These are phyloP conservation scores for Populus alba DNA, from an alignment of 345 rosid species.

Conservation along the genomic window DNA sequence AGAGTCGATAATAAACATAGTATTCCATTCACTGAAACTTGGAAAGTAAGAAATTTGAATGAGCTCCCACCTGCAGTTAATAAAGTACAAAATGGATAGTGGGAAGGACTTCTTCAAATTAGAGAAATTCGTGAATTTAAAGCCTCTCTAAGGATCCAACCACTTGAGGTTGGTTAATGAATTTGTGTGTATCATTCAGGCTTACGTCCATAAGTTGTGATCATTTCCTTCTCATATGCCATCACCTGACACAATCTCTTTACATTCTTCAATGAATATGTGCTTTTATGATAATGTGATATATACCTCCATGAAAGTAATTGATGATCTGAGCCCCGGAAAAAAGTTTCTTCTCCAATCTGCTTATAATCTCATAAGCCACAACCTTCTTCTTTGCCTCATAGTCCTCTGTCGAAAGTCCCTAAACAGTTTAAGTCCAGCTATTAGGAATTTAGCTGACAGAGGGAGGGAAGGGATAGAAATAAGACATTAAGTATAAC, in stretches of 20 bases:
- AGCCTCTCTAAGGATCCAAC: background rate
- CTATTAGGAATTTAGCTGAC: background rate
- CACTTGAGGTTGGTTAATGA: background rate
- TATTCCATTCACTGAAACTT: background rate
- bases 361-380: slow-evolving; percentile 58
- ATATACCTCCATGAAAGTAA: slow-evolving; percentile 75
- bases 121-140: background rate
- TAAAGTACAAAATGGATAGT: background rate
- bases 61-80: background rate
- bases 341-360: slow-evolving; percentile 83
- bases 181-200: background rate
- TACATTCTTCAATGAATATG: slow-evolving; percentile 5
- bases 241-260: background rate
- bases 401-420: slow-evolving; percentile 66
- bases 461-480: background rate
- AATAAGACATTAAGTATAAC: background rate
- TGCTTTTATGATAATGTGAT: background rate
- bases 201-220: background rate
- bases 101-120: background rate
- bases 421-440: slow-evolving; percentile 39
- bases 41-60: background rate
- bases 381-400: slow-evolving; percentile 71
- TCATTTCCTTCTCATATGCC: background rate
- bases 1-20: background rate
- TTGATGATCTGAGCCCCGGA: slow-evolving; percentile 73